Conservation (phyloP, 2,329 filamentous ascomycete genomes). For the Beauveria caledonica region DNA sequence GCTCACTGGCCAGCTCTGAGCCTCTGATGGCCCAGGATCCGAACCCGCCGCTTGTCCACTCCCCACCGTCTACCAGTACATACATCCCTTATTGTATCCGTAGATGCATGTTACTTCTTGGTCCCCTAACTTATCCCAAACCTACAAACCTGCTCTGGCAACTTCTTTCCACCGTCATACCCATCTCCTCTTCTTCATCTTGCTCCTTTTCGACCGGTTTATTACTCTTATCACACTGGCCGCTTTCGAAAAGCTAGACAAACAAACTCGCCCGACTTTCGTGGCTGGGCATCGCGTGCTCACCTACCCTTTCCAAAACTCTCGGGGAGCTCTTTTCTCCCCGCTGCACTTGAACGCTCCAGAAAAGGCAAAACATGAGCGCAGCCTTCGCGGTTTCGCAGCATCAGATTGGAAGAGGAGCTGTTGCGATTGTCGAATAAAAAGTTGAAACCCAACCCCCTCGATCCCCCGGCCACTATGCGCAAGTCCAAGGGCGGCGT, state of each 20-base stretch:
- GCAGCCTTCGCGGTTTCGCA: neutral
- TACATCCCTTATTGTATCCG: no score
- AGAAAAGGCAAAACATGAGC: conserved; percentile 12
- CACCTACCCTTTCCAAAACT: neutral
- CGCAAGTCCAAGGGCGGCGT: conserved; percentile 13
- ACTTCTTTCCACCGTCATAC: neutral
- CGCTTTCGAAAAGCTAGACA: neutral
- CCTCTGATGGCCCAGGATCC: neutral
- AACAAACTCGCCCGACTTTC: neutral
- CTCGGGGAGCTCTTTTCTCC: no score
- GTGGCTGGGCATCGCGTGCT: conserved; percentile 7
- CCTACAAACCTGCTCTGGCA: neutral
- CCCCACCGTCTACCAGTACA: neutral
- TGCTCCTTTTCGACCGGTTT: neutral
- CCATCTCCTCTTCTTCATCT: neutral
- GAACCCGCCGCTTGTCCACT: neutral
- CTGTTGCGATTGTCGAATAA: neutral
- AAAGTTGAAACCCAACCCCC: no score
- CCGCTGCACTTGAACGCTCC: neutral
- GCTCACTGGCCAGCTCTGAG: neutral
- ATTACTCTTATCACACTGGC: neutral
- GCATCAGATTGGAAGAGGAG: conserved; percentile 6
- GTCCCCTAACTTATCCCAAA: no score
- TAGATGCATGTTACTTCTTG: no score
- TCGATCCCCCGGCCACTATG: conserved; percentile 4